Percentiles rank a stretch among this genome's conserved stretches.
Conservation (phyloP, 1,284 basidiomycete species). For the Microbotryum silenes-acaulis region DNA sequence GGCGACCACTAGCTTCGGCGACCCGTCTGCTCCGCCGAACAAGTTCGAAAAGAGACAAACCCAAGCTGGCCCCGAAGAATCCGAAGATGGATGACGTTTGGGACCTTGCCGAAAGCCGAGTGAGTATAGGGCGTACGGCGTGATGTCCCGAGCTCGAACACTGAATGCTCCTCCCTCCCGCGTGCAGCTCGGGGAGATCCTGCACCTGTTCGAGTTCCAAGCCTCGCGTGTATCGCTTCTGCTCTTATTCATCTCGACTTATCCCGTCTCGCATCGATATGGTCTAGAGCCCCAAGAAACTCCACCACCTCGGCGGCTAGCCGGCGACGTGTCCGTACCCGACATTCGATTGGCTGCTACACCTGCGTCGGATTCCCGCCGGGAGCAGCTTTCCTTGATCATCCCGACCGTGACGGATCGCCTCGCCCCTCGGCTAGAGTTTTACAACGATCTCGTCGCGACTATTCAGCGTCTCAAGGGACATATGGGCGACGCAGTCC, state of each 20-base stretch:
- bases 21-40: background rate
- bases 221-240: constrained; percentile 17
- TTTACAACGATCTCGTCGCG: constrained; percentile 6
- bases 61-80: background rate
- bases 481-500: too few relatives aligned
- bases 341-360: too few relatives aligned
- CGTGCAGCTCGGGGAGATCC: constrained; percentile 21
- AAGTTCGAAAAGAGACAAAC: background rate
- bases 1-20: background rate
- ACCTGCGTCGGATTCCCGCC: background rate
- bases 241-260: constrained; percentile 13
- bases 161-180: background rate
- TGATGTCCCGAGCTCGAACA: background rate
- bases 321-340: too few relatives aligned
- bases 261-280: constrained; percentile 8
- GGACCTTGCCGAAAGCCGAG: constrained; percentile 23
- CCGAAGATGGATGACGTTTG: constrained; percentile 25
- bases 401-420: background rate
- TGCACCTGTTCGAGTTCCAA: constrained; percentile 25
- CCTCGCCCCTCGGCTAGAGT: background rate
- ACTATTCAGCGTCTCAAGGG: too few relatives aligned
- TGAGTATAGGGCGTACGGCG: constrained; percentile 1
- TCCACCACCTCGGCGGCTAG: too few relatives aligned
- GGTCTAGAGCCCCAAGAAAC: background rate
- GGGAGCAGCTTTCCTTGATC: background rate